Percentiles rank a stretch among this genome's conserved stretches.
phyloP scores from a whole-genome alignment of 1,284 basidiomycete genomes.

The Trichosporon asahii region DNA sequence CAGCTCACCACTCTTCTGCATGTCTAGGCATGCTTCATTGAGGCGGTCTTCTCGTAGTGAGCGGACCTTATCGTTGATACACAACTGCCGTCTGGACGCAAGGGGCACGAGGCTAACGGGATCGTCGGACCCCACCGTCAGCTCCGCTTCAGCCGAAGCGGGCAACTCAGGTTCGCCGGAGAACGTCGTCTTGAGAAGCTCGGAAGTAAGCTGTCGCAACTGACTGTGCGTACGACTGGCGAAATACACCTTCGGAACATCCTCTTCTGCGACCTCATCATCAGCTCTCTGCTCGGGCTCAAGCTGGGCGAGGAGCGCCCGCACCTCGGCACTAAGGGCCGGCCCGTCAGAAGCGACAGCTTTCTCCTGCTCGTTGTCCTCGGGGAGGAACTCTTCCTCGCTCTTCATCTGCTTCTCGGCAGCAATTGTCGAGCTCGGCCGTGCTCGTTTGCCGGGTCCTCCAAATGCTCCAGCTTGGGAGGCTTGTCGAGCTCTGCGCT shows the following conservation, averaged over 20 bases:
- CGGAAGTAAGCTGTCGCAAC: conserved; percentile 82
- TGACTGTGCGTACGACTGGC: conserved; percentile 95
- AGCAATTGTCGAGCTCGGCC: conserved; percentile 4
- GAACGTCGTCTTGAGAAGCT: conserved; percentile 64
- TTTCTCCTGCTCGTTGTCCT: conserved; percentile 56
- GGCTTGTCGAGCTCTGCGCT: conserved; percentile 54
- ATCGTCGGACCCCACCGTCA: background rate
- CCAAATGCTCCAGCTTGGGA: conserved; percentile 24
- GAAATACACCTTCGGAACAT: conserved; percentile 67
- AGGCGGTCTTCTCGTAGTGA: conserved; percentile 62
- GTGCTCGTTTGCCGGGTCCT: conserved; percentile 13
- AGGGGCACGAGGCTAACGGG: conserved; percentile 66
- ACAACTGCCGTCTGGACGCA: conserved; percentile 88
- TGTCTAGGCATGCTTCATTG: conserved; percentile 86
- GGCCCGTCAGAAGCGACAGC: conserved; percentile 34
- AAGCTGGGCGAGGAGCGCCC: conserved; percentile 71
- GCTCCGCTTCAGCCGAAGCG: background rate
- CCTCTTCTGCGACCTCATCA: conserved; percentile 46
- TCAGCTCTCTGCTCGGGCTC: conserved; percentile 40
- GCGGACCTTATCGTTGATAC: conserved; percentile 73
- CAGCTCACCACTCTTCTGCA: conserved; percentile 66
- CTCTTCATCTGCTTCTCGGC: conserved; percentile 39
- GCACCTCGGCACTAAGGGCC: conserved; percentile 72
- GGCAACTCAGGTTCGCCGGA: background rate
- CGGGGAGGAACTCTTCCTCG: conserved; percentile 65